Percentiles rank a stretch among this genome's conserved stretches.
Conservation (phyloP, 2,329 filamentous ascomycete genomes). For the Xylaria sp. region DNA sequence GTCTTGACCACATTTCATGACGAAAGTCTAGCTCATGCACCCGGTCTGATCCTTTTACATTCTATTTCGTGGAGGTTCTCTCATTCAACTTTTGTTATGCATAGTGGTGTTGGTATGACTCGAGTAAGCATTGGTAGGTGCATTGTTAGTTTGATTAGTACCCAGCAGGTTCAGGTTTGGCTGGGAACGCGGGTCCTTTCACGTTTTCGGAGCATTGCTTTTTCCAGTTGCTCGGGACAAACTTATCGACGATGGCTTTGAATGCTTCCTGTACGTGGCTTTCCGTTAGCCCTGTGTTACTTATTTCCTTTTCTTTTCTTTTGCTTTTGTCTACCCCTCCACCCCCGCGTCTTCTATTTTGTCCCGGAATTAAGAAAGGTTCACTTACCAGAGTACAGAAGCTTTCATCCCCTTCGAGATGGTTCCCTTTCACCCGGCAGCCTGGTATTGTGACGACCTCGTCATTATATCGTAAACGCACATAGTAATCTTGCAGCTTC, state of each 20-base stretch:
- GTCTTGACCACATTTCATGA: not conserved
- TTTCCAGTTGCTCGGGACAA: slow-evolving; percentile 83
- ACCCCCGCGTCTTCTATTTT: not conserved
- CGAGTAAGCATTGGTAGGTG: not conserved
- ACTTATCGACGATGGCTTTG: slow-evolving; percentile 91
- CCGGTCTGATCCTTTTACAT: not conserved
- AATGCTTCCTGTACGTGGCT: slow-evolving; percentile 74
- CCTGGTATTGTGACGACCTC: slow-evolving; percentile 82
- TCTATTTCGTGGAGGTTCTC: not conserved
- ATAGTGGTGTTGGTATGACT: not conserved
- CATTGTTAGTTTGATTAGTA: slow-evolving; percentile 49
- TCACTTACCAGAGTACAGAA: slow-evolving; percentile 85
- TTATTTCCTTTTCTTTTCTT: not conserved
- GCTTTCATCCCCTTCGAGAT: slow-evolving; percentile 84
- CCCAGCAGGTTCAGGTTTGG: slow-evolving; percentile 64
- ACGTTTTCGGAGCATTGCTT: slow-evolving; percentile 61
- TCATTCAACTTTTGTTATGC: not conserved
- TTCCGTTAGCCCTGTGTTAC: slow-evolving; percentile 4
- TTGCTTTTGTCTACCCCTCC: not conserved
- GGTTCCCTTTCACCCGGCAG: slow-evolving; percentile 80
- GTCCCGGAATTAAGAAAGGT: not conserved
- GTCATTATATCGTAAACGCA: slow-evolving; percentile 93
- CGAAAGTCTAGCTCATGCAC: not conserved
- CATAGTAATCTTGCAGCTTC: slow-evolving; percentile 80
- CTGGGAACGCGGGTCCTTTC: slow-evolving; percentile 58